phyloP scores from a whole-genome alignment of 1,284 basidiomycete species.

The Ustilago vetiveriae region DNA sequence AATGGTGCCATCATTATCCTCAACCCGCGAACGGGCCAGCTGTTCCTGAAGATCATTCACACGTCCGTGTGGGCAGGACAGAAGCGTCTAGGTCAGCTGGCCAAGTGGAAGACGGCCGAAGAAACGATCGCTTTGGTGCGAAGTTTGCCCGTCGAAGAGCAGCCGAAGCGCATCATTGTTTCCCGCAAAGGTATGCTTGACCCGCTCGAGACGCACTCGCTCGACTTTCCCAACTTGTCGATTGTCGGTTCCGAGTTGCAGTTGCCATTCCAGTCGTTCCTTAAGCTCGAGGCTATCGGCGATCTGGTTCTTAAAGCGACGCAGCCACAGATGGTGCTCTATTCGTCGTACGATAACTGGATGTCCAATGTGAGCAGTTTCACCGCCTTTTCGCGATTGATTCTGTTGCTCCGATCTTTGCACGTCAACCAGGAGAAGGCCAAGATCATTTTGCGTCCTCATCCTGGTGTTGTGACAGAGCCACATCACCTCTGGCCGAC shows the following conservation, averaged over 20 bases:
- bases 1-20: slow-evolving; percentile 99
- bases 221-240: slow-evolving; percentile 99
- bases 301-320: slow-evolving; percentile 95
- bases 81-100: slow-evolving; percentile 98
- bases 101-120: slow-evolving; percentile 99
- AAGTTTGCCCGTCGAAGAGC: slow-evolving; percentile 96
- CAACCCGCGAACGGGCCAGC: slow-evolving; percentile 96
- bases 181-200: slow-evolving; percentile 98
- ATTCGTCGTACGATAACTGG: slow-evolving; percentile 99
- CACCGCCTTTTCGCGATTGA: slow-evolving; percentile 97
- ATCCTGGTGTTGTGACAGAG: slow-evolving; percentile 82
- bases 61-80: slow-evolving; percentile 99
- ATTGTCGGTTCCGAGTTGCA: slow-evolving; percentile 99
- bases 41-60: slow-evolving; percentile 99
- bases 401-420: slow-evolving; percentile 90
- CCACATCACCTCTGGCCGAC: slow-evolving; percentile 98
- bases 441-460: slow-evolving; percentile 73
- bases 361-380: slow-evolving; percentile 98
- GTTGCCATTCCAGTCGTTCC: slow-evolving; percentile 97
- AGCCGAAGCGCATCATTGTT: slow-evolving; percentile 99
- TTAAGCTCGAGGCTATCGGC: slow-evolving; percentile 99
- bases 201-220: slow-evolving; percentile 91
- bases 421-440: slow-evolving; percentile 99
- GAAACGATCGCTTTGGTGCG: slow-evolving; percentile 98
- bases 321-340: slow-evolving; percentile 98